Evolutionary conservation across 2,329 filamentous ascomycete genomes (phyloP).

Genomic region (Akanthomyces muscarius): DNA sequence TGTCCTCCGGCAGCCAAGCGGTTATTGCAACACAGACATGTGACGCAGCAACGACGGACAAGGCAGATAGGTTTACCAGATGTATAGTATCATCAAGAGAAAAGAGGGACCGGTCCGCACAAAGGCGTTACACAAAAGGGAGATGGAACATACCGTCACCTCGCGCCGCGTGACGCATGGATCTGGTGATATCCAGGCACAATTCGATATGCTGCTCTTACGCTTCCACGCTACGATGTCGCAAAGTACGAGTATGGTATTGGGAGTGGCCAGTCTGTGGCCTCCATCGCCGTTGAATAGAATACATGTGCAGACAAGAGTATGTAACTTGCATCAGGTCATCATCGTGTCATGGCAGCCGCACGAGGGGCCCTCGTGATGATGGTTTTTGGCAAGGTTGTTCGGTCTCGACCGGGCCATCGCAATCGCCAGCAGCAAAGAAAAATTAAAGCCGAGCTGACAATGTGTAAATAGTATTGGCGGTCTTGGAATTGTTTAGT

Average conservation of each 20-base stretch:
- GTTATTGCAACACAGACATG: constrained; percentile 22
- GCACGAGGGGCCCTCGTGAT: constrained; percentile 62
- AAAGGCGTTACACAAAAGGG: background rate
- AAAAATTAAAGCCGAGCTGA: constrained; percentile 29
- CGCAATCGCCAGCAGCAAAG: constrained; percentile 47
- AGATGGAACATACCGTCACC: constrained; percentile 14
- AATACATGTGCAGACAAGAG: constrained; percentile 8
- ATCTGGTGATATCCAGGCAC: background rate
- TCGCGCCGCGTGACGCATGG: background rate
- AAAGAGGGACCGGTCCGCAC: background rate
- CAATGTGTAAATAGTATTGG: constrained; percentile 38
- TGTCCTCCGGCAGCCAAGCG: constrained; percentile 29
- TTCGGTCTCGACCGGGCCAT: constrained; percentile 54
- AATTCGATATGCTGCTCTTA: background rate
- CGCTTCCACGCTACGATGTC: background rate
- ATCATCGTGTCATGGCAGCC: constrained; percentile 65
- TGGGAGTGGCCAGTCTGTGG: background rate
- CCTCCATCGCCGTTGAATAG: background rate
- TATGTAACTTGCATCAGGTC: constrained; percentile 63
- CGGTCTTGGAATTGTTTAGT: constrained; percentile 37
- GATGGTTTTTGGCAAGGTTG: constrained; percentile 64
- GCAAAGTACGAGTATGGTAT: background rate
- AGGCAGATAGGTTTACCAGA: constrained; percentile 41
- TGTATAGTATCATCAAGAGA: constrained; percentile 35
- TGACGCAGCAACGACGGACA: constrained; percentile 26